Base-by-base conservation (phyloP, 2,329 filamentous ascomycete genomes). In the Ophiobolus disseminans region DNA sequence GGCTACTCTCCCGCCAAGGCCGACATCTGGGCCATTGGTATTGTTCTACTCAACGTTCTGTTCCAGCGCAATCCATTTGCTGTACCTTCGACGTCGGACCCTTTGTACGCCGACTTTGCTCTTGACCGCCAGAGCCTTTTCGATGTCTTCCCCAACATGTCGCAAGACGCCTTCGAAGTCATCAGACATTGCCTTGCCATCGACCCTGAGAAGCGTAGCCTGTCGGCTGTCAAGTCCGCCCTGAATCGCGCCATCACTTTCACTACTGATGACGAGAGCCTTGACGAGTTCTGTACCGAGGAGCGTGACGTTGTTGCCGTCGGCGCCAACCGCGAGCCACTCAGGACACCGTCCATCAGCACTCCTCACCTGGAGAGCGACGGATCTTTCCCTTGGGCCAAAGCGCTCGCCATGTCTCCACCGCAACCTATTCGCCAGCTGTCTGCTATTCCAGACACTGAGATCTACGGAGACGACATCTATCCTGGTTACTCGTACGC, bases 71-170 rank as follows among this genome's bases (percentile, higher is more conserved):
- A 99, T 72, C 94, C 94, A 0, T 99, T 99, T 73, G 91, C 90
- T 42, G 90, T 87, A 2, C 94, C 94, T 1, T 91, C 90, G 1
- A 86, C 91, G 74, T 86, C 88, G n/a, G 94, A 99, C 68, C 88
- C 91, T 10, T 79, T 99, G 40, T 99, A 96, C 76, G 82, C 91
- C 55, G 94, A 99, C 75, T 99, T 95, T 72, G 89, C 88, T 40
- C 86, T 89, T 50, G 93, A 99, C 77, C 91, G 91, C 73, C 92
- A 97, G 75, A 95, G 90, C 31, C 84, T 99, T 48, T 99, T 99
- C 72, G 94, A 99, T 73, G 90, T 97, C 65, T 99, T 99, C 75
- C 92, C 94, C 30, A 92, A 90, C 74, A 96, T 99, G 93, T 97
- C 93, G 40, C 91, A 96, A 73, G 94, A 99, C 74, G 97, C 94